Conservation (phyloP, 306 rosid species). For the Gastrolobium villosum region DNA sequence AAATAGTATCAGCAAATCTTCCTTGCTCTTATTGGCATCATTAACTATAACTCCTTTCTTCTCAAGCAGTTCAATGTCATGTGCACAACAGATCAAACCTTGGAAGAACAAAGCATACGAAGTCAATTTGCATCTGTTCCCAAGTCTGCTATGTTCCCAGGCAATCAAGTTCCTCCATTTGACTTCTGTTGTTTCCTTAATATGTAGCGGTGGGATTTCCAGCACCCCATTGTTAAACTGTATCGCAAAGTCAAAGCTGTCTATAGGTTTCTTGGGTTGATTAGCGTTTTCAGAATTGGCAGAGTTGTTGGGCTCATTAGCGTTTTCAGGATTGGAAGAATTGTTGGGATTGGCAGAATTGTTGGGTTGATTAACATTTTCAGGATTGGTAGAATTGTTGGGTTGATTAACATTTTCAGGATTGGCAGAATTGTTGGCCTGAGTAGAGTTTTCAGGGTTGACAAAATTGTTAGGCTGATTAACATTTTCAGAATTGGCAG, state of each 20-base stretch:
- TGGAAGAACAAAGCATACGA: slow-evolving; percentile 36
- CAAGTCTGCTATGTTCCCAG: slow-evolving; percentile 13
- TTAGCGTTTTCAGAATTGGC: no score
- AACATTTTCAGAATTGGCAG: no score
- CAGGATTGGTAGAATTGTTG: no score
- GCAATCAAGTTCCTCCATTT: slow-evolving; percentile 43
- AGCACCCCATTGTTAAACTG: neutral
- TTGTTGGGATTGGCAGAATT: no score
- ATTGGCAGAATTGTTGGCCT: no score
- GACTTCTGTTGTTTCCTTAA: neutral
- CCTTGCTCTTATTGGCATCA: neutral
- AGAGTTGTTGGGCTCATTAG: no score
- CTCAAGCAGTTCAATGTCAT: slow-evolving; percentile 15
- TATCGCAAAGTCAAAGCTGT: neutral
- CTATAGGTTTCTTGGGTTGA: neutral
- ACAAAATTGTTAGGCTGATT: neutral
- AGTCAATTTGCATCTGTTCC: neutral
- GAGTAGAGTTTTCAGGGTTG: no score
- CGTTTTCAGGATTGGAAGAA: no score
- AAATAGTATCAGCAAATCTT: slow-evolving; percentile 19
- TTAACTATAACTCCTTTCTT: neutral
- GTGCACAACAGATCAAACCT: slow-evolving; percentile 9
- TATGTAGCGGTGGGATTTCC: neutral
- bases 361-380: no score
- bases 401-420: no score